A percentile compares a stretch with the other conserved stretches of the same genome.
phyloP scores from a whole-genome alignment of 1,284 basidiomycete species.

The Laetiporus sulphureus region DNA sequence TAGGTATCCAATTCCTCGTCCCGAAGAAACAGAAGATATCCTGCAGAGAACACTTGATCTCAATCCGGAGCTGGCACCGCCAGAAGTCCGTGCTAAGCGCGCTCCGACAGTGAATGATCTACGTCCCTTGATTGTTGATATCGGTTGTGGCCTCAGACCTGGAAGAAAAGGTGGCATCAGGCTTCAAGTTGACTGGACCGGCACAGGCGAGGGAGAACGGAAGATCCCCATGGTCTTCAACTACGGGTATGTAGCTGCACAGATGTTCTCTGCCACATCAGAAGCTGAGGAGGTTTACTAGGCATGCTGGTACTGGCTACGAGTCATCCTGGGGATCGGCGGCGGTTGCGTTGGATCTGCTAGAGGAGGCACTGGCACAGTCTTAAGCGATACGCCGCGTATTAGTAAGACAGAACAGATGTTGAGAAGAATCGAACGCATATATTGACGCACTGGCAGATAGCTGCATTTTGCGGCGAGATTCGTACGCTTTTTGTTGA shows the following conservation, averaged over 20 bases:
- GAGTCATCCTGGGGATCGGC: conserved; percentile 43
- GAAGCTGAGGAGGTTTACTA: not conserved
- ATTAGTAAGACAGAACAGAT: not conserved
- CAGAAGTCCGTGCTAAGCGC: conserved; percentile 40
- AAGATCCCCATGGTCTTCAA: conserved; percentile 37
- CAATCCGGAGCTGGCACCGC: conserved; percentile 63
- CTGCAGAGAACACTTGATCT: conserved; percentile 49
- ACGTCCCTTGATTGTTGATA: conserved; percentile 53
- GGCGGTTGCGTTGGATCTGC: conserved; percentile 40
- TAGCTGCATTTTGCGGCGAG: too few species aligned
- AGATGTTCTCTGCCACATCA: not conserved
- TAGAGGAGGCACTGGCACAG: conserved; percentile 36
- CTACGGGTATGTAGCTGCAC: conserved; percentile 33
- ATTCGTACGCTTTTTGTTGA: too few species aligned
- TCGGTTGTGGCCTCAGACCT: conserved; percentile 52
- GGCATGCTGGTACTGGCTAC: conserved; percentile 21
- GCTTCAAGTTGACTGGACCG: conserved; percentile 30
- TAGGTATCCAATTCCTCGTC: conserved; percentile 52
- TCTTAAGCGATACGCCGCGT: not conserved
- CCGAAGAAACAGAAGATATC: conserved; percentile 55
- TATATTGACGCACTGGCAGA: too few species aligned
- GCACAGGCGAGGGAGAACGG: conserved; percentile 10
- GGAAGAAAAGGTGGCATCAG: conserved; percentile 40
- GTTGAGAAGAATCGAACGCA: too few species aligned
- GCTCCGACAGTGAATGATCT: conserved; percentile 58